Percentiles rank a stretch among this genome's conserved stretches.
phyloP scores from a whole-genome alignment of 306 rosid genomes.

The Prunus kanzakura region DNA sequence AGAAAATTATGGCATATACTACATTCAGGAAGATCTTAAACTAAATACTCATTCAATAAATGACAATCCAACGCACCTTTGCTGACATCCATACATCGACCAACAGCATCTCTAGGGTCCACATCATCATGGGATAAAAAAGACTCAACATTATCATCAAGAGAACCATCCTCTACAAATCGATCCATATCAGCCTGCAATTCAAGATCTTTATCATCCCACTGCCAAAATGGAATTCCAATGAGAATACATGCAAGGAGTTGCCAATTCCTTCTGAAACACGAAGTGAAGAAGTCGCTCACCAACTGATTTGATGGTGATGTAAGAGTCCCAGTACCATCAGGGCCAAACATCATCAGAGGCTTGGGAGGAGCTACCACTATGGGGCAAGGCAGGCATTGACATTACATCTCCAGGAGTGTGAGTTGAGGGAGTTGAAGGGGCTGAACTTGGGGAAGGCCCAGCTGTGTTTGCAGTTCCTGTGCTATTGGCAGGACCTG shows the following conservation, averaged over 20 bases:
- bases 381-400: conserved; percentile 90
- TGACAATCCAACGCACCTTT: conserved; percentile 70
- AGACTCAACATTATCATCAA: conserved; percentile 95
- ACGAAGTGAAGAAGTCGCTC: conserved; percentile 38
- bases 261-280: conserved; percentile 41
- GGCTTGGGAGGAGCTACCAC: conserved; percentile 89
- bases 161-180: conserved; percentile 91
- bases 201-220: conserved; percentile 99
- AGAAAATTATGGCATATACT: conserved; percentile 13
- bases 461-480: conserved; percentile 98
- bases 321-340: conserved; percentile 79
- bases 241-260: conserved; percentile 75
- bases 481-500: conserved; percentile 98
- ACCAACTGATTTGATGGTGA: conserved; percentile 97
- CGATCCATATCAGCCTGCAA: conserved; percentile 99
- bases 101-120: conserved; percentile 89
- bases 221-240: conserved; percentile 94
- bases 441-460: conserved; percentile 98
- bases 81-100: conserved; percentile 95
- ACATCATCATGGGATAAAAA: conserved; percentile 96
- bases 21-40: background rate
- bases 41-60: conserved; percentile 12
- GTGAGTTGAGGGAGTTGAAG: conserved; percentile 97
- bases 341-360: conserved; percentile 74
- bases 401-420: conserved; percentile 97